Evolutionary conservation across 768 basidiomycete genomes (phyloP), one percentile per base, ranked within the genome.

Genomic region (Pleurotus salmoneostramineus): DNA sequence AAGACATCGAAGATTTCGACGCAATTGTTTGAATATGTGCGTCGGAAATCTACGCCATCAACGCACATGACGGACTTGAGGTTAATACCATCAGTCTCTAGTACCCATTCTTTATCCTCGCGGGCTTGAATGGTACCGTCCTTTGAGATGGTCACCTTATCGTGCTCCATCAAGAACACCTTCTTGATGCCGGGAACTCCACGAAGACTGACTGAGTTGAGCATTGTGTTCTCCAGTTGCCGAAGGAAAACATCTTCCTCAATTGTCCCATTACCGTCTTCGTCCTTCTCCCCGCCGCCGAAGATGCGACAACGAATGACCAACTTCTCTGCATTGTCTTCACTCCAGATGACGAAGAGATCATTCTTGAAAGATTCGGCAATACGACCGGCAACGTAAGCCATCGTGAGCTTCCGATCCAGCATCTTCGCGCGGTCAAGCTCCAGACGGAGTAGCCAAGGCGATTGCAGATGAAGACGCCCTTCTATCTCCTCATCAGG

Each of bases 351-450:
- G 71, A 98, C 94, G 71, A 98, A 98, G 11, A 98, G 77, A 68
- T 98, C 96, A 2, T 92, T 89, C 69, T 94, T 92, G 79, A 98
- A 98, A 62, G 85, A 95, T 70, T 94, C 91, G 15, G 91, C 89
- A 58, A 99, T 98, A 43, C 91, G 87, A 61, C 90, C 87, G 4
- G 95, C 95, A 44, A 98, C 95, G 63, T 93, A 92, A 48, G 88
- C 81, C 93, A 98, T 98, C 8, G 89, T 91, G 64, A 98, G 80
- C 70, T 95, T 95, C 67, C 95, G 88, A 77, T 97, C 96, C 62
- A 98, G 88, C 91, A 99, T 97, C 76, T 96, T 94, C 3, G 91
- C 88, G 63, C 96, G 92, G 70, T 98, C 97, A 56, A 99, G 84
- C 67, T 96, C 96, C 46, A 98, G 84, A 74, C 97, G 94, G 17